Percentiles rank a stretch among this genome's conserved stretches.
Conservation (phyloP, 106 monocot genomes). For the Dendrobium chrysotoxum region DNA sequence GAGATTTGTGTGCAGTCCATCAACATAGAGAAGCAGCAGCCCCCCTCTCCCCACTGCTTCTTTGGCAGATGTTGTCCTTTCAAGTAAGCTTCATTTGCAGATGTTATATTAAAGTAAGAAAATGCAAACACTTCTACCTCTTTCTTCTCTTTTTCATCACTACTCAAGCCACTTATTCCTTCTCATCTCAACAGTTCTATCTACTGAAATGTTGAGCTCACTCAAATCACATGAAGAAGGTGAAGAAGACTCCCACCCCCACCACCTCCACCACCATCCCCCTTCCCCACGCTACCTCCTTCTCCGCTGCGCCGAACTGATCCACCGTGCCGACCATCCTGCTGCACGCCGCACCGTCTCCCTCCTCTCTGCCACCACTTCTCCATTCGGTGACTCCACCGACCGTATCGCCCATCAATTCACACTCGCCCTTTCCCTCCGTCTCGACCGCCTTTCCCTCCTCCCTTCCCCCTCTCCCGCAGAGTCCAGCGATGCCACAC, state of each 20-base stretch:
- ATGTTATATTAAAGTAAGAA: constrained; percentile 62
- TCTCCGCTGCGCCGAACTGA: constrained; percentile 53
- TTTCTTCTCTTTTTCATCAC: not conserved
- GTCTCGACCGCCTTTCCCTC: constrained; percentile 22
- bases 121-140: not conserved
- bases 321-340: constrained; percentile 34
- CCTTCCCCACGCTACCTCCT: constrained; percentile 26
- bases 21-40: not conserved
- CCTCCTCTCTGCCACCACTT: constrained; percentile 36
- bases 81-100: constrained; percentile 49
- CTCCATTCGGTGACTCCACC: constrained; percentile 56
- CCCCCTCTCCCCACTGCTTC: constrained; percentile 13
- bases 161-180: not conserved
- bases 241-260: constrained; percentile 10
- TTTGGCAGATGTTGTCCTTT: constrained; percentile 67
- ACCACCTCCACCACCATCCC: constrained; percentile 9
- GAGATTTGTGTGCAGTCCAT: not conserved
- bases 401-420: constrained; percentile 80
- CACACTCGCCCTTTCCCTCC: constrained; percentile 61
- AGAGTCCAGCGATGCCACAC: constrained; percentile 16
- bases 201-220: constrained; percentile 48
- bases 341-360: constrained; percentile 35
- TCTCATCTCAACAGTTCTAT: constrained; percentile 4
- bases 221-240: constrained; percentile 43
- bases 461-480: constrained; percentile 10